Percentiles rank a stretch among this genome's conserved stretches.
These are phyloP conservation scores for Sporothrix curviconia DNA, from an alignment of 2,329 filamentous ascomycete genomes.

Conservation along the genomic window DNA sequence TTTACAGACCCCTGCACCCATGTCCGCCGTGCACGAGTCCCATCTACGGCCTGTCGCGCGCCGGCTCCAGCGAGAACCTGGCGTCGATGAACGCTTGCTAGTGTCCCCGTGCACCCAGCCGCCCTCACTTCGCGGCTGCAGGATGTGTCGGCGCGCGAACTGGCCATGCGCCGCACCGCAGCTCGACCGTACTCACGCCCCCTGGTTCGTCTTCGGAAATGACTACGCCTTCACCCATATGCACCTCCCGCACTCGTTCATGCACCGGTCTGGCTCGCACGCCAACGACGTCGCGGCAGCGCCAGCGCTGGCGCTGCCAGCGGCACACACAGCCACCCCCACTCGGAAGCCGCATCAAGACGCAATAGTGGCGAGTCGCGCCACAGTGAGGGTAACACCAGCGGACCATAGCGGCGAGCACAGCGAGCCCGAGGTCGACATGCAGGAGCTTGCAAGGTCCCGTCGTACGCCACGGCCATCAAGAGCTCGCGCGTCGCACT, in stretches of 20 bases:
- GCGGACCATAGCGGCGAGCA: slow-evolving; percentile 1
- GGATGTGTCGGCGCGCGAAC: slow-evolving; percentile 47
- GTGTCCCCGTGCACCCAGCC: slow-evolving; percentile 42
- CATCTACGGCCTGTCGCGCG: slow-evolving; percentile 62
- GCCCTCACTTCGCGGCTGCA: slow-evolving; percentile 62
- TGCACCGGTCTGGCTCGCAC: slow-evolving; percentile 22
- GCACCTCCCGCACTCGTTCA: slow-evolving; percentile 24
- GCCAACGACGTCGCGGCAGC: not conserved
- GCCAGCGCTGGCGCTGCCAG: not conserved
- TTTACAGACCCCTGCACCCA: slow-evolving; percentile 68
- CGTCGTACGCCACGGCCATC: slow-evolving; percentile 70
- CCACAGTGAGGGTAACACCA: slow-evolving; percentile 36
- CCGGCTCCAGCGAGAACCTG: slow-evolving; percentile 77
- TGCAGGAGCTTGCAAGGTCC: slow-evolving; percentile 63
- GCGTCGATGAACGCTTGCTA: slow-evolving; percentile 44
- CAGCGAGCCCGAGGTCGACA: slow-evolving; percentile 45
- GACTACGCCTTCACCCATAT: slow-evolving; percentile 34
- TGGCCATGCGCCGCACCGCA: slow-evolving; percentile 34
- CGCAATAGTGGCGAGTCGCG: slow-evolving; percentile 45
- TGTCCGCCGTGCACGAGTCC: slow-evolving; percentile 77
- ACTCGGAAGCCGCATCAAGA: slow-evolving; percentile 43
- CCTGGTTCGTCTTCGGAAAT: slow-evolving; percentile 33
- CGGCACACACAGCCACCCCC: not conserved
- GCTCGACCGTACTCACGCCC: slow-evolving; percentile 30
- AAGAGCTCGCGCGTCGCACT: slow-evolving; percentile 51